phyloP scores from a whole-genome alignment of 176 grass and related monocot species.

The Musa itinerans region DNA sequence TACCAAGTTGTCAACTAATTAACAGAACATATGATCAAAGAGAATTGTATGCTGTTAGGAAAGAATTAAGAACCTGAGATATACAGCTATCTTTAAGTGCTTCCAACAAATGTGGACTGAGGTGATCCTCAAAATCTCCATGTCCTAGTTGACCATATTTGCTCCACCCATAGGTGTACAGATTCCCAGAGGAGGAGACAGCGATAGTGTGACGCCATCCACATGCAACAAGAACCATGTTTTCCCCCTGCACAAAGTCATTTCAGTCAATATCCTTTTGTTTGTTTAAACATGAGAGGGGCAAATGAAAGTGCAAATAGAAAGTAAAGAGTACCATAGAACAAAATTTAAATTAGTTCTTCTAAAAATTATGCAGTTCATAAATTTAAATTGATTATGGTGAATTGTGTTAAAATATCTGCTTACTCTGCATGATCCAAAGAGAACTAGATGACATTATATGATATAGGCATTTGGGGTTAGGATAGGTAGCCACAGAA shows the following conservation, averaged over 20 bases:
- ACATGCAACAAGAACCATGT: slow-evolving; percentile 91
- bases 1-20: too few species aligned
- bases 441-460: too few species aligned
- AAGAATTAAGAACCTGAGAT: slow-evolving; percentile 59
- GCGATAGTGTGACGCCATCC: slow-evolving; percentile 97
- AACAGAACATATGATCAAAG: neutral
- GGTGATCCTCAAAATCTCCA: slow-evolving; percentile 93
- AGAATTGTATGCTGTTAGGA: neutral
- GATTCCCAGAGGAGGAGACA: slow-evolving; percentile 58
- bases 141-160: slow-evolving; percentile 97
- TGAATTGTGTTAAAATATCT: too few species aligned
- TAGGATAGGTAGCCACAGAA: too few species aligned
- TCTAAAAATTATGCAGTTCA: too few species aligned
- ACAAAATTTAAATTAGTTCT: too few species aligned
- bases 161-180: slow-evolving; percentile 97
- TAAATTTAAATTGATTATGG: too few species aligned
- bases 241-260: slow-evolving; percentile 44
- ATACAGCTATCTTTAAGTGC: slow-evolving; percentile 68
- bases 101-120: slow-evolving; percentile 70
- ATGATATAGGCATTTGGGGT: too few species aligned
- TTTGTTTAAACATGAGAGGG: too few species aligned
- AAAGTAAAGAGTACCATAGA: too few species aligned
- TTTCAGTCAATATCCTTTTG: neutral
- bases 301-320: too few species aligned
- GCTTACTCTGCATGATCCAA: too few species aligned